Base-by-base conservation (phyloP, 2,329 filamentous ascomycete species). In the Sphaerulina populicola region DNA sequence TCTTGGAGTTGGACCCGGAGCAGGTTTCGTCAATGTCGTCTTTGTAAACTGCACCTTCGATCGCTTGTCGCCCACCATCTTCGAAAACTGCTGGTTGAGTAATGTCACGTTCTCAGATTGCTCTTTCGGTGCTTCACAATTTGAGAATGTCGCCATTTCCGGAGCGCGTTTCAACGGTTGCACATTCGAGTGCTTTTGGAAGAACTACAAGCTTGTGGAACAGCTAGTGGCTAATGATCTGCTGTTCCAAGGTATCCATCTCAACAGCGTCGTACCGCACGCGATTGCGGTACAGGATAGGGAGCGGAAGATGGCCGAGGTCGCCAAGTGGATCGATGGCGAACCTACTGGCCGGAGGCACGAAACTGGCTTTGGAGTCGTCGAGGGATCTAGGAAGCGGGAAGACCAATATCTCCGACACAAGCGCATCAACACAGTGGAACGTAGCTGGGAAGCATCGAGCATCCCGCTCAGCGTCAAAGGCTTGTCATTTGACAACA, bases 261-360 rank as follows among this genome's bases (percentile, higher is more conserved):
- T 33, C 11, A 12, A 27, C 4, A 23, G 31, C 10, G 27, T 29
- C 9, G 33, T 31, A 14, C 33, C 41, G 90, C 96, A 94, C 70
- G 82, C 80, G 35, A 96, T 87, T 62, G 66, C 97, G 57, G 82
- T 96, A 44, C 80, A 91, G 58, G 85, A 94, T 70, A 96, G 96
- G 77, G 36, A 23, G 12, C 89, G 86, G 69, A 88, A 88, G 66
- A 88, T 95, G 66, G 79, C 95, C 10, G 81, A 27, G 11, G 30
- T 36, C 10, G 46, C 39, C 11, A 27, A 2, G 1, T 30, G 15
- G 10, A 6, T 15, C 11, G 14, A 31, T 7, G 39, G 11, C 4
- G 15, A 29, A 23, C 4, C 3, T 3, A 27, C 47, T 18, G 30
- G 12, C 9, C 40, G 44, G 4, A 15, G 33, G 6, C 39, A 49